These are phyloP conservation scores for Aspergillus nanangensis DNA, from an alignment of 495 filamentous ascomycete genomes.

Conservation along the genomic window DNA sequence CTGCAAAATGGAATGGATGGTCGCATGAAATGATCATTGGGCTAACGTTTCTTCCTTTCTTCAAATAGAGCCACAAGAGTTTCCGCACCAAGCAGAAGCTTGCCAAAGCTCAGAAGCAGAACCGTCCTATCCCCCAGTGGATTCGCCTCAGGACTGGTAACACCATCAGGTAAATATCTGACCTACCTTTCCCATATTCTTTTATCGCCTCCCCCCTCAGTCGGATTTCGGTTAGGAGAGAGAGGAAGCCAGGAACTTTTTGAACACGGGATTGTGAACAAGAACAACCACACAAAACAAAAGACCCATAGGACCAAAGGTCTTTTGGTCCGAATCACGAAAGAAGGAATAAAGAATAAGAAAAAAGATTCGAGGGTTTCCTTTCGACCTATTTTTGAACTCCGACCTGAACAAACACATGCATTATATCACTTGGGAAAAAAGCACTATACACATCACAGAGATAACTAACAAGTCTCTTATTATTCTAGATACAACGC, in stretches of 20 bases:
- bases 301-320: no score
- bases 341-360: no score
- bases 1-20: no score
- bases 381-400: no score
- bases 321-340: background rate
- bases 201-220: no score
- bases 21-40: background rate
- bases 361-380: no score
- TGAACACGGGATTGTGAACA: no score
- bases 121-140: conserved; percentile 99
- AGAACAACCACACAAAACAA: no score
- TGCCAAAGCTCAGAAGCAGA: conserved; percentile 99
- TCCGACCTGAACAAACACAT: background rate
- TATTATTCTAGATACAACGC: conserved; percentile 82
- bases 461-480: conserved; percentile 1
- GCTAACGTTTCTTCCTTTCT: conserved; percentile 18
- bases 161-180: conserved; percentile 81
- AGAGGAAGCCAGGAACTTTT: no score
- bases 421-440: background rate
- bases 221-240: no score
- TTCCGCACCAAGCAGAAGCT: conserved; percentile 99
- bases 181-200: background rate
- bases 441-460: no score
- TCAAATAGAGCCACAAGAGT: conserved; percentile 86
- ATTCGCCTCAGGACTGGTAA: conserved; percentile 96